Percentiles rank a stretch among this genome's conserved stretches.
Evolutionary conservation across 208 protist species (phyloP).

Genomic region (Tritrichomonas foetus): DNA sequence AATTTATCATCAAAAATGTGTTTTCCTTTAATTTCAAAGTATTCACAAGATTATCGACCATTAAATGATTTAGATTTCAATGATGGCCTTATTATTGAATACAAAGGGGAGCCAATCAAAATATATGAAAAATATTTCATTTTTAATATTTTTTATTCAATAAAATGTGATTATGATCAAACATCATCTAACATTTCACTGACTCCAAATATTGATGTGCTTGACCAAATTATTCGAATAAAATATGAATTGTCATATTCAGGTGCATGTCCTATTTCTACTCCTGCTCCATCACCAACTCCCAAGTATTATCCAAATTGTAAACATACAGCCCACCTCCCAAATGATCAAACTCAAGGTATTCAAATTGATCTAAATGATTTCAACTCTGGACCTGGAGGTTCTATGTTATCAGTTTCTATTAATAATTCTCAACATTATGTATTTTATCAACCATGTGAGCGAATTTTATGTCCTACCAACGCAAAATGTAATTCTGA

Average conservation of each 20-base stretch:
- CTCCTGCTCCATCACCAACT: background rate
- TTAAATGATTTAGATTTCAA: background rate
- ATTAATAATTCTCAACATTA: background rate
- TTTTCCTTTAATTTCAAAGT: background rate
- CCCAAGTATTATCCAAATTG: background rate
- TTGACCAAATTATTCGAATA: background rate
- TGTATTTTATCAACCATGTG: background rate
- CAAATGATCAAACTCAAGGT: background rate
- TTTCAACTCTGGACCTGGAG: background rate
- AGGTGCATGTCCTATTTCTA: background rate
- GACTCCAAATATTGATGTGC: background rate
- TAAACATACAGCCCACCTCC: background rate
- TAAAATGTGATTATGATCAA: background rate
- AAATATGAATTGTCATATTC: no score
- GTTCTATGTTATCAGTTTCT: background rate
- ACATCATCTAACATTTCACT: background rate
- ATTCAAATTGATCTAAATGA: background rate
- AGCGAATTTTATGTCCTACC: background rate
- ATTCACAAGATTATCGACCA: background rate
- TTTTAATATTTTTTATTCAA: background rate
- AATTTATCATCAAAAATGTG: background rate
- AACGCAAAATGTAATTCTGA: background rate
- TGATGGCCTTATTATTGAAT: background rate
- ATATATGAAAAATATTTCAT: no score
- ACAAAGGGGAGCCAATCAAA: background rate